Conservation (phyloP, 1,284 basidiomycete species). For the Trametes polyzona region DNA sequence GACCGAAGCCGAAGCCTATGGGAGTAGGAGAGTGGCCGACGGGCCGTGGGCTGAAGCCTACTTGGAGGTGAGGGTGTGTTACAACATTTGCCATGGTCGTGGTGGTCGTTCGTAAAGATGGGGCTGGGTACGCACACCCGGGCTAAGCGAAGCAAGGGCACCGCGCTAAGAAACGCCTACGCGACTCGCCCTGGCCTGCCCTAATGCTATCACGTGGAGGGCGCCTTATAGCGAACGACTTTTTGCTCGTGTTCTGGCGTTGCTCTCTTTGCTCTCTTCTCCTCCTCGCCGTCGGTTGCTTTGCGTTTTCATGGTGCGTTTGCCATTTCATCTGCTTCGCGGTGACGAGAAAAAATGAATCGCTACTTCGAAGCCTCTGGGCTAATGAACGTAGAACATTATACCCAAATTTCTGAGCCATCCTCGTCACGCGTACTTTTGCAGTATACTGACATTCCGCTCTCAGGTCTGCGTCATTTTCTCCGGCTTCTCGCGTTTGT, state of each 20-base stretch:
- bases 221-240: conserved; percentile 26
- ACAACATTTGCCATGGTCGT: conserved; percentile 72
- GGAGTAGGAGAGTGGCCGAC: conserved; percentile 65
- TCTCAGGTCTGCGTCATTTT: neutral
- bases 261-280: conserved; percentile 16
- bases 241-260: conserved; percentile 15
- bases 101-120: conserved; percentile 28
- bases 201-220: conserved; percentile 40
- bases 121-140: conserved; percentile 19
- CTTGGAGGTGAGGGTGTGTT: conserved; percentile 52
- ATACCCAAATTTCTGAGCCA: conserved; percentile 90
- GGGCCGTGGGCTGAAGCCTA: conserved; percentile 66
- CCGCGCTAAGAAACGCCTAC: conserved; percentile 24
- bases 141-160: conserved; percentile 35
- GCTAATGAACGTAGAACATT: conserved; percentile 68
- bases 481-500: neutral
- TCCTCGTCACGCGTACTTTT: conserved; percentile 5
- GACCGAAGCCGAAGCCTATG: conserved; percentile 73
- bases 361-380: conserved; percentile 78
- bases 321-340: conserved; percentile 24
- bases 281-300: neutral
- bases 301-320: conserved; percentile 16
- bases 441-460: conserved; percentile 15
- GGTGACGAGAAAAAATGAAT: conserved; percentile 75
- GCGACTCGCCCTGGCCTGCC: conserved; percentile 39